Evolutionary conservation across 2,329 filamentous ascomycete genomes (phyloP).

Genomic region (Aspergillus piperis): DNA sequence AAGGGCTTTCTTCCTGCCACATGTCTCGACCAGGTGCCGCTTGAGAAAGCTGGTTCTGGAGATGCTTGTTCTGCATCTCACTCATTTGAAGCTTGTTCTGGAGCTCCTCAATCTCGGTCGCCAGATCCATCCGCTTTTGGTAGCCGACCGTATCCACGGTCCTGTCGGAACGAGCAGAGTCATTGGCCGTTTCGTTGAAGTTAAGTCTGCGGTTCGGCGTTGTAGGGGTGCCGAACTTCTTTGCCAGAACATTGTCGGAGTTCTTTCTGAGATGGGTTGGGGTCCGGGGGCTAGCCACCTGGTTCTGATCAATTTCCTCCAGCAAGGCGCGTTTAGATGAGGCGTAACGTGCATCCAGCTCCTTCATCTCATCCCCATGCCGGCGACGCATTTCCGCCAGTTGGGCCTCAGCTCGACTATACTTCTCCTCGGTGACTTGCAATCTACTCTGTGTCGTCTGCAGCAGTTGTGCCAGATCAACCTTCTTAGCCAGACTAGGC

Average conservation of each 20-base stretch:
- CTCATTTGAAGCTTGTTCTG: conserved; percentile 92
- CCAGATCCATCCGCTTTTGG: conserved; percentile 87
- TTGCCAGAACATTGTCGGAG: conserved; percentile 54
- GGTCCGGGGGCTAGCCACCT: conserved; percentile 70
- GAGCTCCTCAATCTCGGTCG: conserved; percentile 84
- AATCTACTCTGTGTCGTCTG: conserved; percentile 88
- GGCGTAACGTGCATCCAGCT: conserved; percentile 62
- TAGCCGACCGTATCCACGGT: conserved; percentile 81
- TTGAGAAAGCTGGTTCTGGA: conserved; percentile 82
- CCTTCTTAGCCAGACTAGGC: conserved; percentile 65
- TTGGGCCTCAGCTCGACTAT: conserved; percentile 79
- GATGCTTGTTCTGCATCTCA: conserved; percentile 92
- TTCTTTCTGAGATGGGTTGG: conserved; percentile 69
- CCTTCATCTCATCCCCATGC: conserved; percentile 69
- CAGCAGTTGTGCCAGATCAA: conserved; percentile 81
- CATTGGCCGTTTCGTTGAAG: conserved; percentile 63
- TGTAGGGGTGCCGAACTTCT: conserved; percentile 71
- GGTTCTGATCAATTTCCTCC: conserved; percentile 85
- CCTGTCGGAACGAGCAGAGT: conserved; percentile 80
- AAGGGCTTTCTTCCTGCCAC: conserved; percentile 74
- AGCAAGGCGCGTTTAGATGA: conserved; percentile 72
- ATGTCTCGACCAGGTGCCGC: conserved; percentile 62
- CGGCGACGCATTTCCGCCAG: conserved; percentile 74
- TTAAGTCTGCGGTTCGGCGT: conserved; percentile 75
- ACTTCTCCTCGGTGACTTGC: conserved; percentile 77